Evolutionary conservation across 2,329 filamentous ascomycete genomes (phyloP).

Genomic region (Alternaria atra): DNA sequence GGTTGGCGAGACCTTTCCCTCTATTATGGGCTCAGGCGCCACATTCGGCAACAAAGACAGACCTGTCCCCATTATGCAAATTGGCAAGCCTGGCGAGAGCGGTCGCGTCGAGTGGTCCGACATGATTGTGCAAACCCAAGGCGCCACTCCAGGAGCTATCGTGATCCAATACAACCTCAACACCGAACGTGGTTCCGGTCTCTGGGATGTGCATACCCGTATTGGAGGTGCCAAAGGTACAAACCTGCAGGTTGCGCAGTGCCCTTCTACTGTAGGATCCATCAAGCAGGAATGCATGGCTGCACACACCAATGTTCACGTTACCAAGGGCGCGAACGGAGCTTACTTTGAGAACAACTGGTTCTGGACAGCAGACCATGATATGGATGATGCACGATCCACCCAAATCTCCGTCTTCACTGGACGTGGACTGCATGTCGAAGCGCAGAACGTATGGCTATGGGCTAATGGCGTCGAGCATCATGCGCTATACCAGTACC

Average conservation of each 20-base stretch:
- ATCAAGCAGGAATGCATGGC: constrained; percentile 71
- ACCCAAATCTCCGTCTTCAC: constrained; percentile 84
- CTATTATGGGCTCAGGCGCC: constrained; percentile 80
- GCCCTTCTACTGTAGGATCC: constrained; percentile 70
- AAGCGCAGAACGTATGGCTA: constrained; percentile 59
- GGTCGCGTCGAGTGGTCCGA: constrained; percentile 77
- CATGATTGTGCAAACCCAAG: constrained; percentile 75
- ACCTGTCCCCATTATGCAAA: constrained; percentile 72
- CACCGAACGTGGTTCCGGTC: constrained; percentile 60
- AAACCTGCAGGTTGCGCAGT: constrained; percentile 77
- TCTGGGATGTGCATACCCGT: constrained; percentile 91
- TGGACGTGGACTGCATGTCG: constrained; percentile 82
- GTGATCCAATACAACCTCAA: constrained; percentile 78
- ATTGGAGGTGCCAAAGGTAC: constrained; percentile 84
- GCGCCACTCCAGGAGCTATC: constrained; percentile 73
- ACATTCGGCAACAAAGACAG: constrained; percentile 58
- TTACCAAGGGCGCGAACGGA: constrained; percentile 63
- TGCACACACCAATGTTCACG: constrained; percentile 65
- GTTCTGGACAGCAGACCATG: constrained; percentile 92
- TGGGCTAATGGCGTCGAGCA: constrained; percentile 76
- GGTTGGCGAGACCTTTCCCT: constrained; percentile 84
- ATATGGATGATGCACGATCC: constrained; percentile 79
- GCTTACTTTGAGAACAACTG: constrained; percentile 90
- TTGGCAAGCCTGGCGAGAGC: constrained; percentile 71
- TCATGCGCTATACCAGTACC: constrained; percentile 78